Conservation (phyloP, 2,329 filamentous ascomycete species). For the Hypoxylon sp. region DNA sequence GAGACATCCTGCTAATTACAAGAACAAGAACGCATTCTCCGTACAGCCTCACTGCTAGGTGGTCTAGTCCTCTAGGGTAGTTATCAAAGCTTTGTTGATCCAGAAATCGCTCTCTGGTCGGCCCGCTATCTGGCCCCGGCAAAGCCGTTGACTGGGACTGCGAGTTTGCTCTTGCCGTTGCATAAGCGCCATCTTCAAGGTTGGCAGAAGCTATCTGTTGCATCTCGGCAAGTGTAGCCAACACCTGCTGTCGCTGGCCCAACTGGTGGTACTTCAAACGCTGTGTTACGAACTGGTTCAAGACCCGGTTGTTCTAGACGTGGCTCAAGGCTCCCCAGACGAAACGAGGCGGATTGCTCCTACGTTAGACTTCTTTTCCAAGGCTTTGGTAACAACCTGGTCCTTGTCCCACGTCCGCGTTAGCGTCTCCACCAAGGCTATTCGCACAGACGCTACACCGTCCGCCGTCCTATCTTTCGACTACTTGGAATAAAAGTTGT, state of each 20-base stretch:
- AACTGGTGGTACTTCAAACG: conserved; percentile 31
- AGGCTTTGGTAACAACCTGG: conserved; percentile 40
- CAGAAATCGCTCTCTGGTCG: conserved; percentile 11
- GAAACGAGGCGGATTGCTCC: conserved; percentile 29
- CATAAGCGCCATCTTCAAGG: conserved; percentile 16
- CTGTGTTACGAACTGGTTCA: conserved; percentile 28
- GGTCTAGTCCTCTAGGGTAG: conserved; percentile 17
- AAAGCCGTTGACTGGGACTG: conserved; percentile 16
- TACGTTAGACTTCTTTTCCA: conserved; percentile 39
- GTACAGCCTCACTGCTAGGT: conserved; percentile 18
- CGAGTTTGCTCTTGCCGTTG: conserved; percentile 15
- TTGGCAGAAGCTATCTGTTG: conserved; percentile 20
- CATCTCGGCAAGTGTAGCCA: conserved; percentile 30
- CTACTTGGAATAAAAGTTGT: conserved; percentile 37
- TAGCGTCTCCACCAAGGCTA: conserved; percentile 43
- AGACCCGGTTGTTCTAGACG: conserved; percentile 34
- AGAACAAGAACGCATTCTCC: conserved; percentile 16
- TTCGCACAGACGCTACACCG: conserved; percentile 39
- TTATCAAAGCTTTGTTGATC: conserved; percentile 12
- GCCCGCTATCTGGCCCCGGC: conserved; percentile 11
- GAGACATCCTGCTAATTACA: conserved; percentile 10
- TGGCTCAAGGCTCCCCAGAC: conserved; percentile 12
- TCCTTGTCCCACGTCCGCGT: conserved; percentile 29
- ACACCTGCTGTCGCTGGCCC: conserved; percentile 22
- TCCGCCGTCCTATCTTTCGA: conserved; percentile 34